A percentile compares a stretch with the other conserved stretches of the same genome.
These are phyloP conservation scores for Fusarium illudens DNA, from an alignment of 2,329 filamentous ascomycete species.

Conservation along the genomic window DNA sequence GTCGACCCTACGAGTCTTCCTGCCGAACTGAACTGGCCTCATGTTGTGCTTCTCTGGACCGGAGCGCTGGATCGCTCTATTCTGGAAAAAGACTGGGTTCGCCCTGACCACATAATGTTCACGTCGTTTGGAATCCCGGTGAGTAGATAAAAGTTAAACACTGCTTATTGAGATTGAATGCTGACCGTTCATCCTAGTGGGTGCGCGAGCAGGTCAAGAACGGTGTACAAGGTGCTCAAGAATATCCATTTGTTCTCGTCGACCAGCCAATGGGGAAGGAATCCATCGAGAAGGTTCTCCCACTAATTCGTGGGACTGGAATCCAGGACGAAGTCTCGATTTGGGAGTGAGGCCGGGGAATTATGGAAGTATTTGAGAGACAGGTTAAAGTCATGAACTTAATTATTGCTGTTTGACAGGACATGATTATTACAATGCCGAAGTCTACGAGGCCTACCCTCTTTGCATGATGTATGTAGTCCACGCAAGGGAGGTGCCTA, in stretches of 20 bases:
- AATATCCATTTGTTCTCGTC: neutral
- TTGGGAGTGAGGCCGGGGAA: neutral
- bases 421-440: neutral
- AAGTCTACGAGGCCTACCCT: too few relatives aligned
- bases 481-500: too few relatives aligned
- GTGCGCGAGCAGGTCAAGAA: neutral
- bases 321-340: neutral
- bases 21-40: neutral
- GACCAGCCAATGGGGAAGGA: neutral
- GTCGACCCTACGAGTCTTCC: neutral
- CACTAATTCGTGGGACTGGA: neutral
- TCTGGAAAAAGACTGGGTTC: neutral
- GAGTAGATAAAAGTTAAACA: neutral
- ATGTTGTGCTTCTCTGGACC: neutral
- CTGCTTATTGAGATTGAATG: neutral
- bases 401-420: neutral
- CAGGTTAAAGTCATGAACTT: neutral
- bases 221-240: neutral
- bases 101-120: neutral
- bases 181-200: neutral
- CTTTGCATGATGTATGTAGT: too few relatives aligned
- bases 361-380: neutral
- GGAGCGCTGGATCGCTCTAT: neutral
- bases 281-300: neutral
- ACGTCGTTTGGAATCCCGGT: neutral